Conservation (phyloP, 2,329 filamentous ascomycete species). For the Trichoderma brevicompactum region DNA sequence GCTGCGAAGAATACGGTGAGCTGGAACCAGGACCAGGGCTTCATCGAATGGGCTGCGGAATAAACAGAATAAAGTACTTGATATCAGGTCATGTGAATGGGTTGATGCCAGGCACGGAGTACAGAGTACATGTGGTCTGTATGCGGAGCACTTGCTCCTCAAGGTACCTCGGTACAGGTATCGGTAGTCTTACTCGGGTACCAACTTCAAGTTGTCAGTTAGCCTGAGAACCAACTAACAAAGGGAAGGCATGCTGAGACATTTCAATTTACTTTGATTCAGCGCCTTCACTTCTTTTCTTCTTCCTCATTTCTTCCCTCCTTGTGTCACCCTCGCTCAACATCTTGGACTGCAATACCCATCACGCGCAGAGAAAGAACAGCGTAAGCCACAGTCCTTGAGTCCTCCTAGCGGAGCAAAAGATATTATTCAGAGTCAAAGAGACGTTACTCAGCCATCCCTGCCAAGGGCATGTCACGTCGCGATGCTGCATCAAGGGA, state of each 20-base stretch:
- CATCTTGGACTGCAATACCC: background rate
- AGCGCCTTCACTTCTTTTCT: background rate
- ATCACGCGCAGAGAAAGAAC: background rate
- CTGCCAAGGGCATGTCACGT: slow-evolving; percentile 13
- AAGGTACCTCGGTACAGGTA: no score
- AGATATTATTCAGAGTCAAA: background rate
- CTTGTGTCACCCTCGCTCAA: background rate
- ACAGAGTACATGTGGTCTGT: no score
- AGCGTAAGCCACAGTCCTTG: background rate
- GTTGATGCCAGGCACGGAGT: no score
- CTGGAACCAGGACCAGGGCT: no score
- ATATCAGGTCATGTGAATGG: background rate
- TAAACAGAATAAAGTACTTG: no score
- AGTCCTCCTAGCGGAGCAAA: background rate
- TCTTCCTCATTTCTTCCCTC: background rate
- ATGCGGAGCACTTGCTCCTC: background rate
- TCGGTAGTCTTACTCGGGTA: no score
- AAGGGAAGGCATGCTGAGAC: background rate
- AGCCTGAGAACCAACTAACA: background rate
- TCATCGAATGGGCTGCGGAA: no score
- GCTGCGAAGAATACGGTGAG: background rate
- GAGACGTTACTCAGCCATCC: background rate
- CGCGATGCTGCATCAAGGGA: slow-evolving; percentile 1
- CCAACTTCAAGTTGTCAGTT: no score
- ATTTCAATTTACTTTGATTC: slow-evolving; percentile 12